Percentiles rank a stretch among this genome's conserved stretches.
Evolutionary conservation across 1,284 basidiomycete genomes (phyloP).

Genomic region (Cutaneotrichosporon sp.): DNA sequence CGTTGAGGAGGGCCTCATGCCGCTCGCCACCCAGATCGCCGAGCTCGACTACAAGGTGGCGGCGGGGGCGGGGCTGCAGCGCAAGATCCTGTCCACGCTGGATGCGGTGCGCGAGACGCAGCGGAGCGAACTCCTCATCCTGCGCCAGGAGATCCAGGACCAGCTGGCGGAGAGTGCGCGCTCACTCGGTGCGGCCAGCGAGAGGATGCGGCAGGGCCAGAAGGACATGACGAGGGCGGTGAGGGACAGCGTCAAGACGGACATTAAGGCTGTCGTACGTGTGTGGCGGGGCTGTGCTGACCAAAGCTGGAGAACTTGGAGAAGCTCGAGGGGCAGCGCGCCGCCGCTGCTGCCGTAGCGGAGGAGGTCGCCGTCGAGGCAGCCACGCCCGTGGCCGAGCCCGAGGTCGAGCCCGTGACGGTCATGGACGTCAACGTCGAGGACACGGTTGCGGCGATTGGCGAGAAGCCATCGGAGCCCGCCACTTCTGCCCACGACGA

Average conservation of each 20-base stretch:
- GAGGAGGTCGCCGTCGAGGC: background rate
- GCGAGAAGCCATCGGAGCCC: background rate
- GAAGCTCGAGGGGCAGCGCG: background rate
- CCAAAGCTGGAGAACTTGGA: background rate
- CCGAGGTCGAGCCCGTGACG: background rate
- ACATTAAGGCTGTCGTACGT: background rate
- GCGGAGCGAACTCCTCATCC: background rate
- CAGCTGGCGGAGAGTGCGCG: background rate
- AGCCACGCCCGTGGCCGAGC: too few relatives aligned
- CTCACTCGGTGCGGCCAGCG: background rate
- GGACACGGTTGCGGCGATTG: background rate
- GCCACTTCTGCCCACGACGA: background rate
- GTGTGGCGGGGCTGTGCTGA: background rate
- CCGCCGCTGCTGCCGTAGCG: background rate
- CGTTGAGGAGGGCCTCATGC: too few relatives aligned
- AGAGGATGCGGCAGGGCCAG: constrained; percentile 6
- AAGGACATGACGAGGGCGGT: background rate
- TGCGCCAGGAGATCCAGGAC: background rate
- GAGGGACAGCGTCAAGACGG: constrained; percentile 4
- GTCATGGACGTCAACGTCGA: constrained; percentile 5
- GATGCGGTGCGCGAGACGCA: background rate
- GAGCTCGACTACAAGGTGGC: constrained; percentile 1
- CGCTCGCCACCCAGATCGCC: background rate
- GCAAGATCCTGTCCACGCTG: background rate
- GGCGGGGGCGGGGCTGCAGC: background rate